Evolutionary conservation across 208 protist species (phyloP), one percentile per base, ranked within the genome.

Genomic region (Leishmania gerbilli): DNA sequence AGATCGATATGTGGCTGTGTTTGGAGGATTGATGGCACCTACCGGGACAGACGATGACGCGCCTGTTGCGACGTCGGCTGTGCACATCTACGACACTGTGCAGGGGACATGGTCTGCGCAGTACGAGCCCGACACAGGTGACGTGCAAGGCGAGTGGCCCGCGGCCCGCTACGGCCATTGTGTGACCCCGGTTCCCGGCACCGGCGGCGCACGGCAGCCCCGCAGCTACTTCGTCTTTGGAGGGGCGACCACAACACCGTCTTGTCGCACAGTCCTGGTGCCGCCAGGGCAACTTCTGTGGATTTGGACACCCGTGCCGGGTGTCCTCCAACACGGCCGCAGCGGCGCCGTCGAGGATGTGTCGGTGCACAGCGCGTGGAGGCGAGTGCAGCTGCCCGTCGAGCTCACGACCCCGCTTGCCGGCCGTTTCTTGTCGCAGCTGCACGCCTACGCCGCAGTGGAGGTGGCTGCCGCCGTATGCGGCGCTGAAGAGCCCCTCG

Each of bases 151-250:
- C 37, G 74, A 42, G 74, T 95, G 91, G 91, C 91, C 91, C 17
- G 60, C 76, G 65, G 86, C 91, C 21, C 89, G 91, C 6, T 95
- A 91, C 72, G 91, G 86, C 6, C 91, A 95, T 65, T 76, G 84
- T 42, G 81, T 88, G 24, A 75, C 86, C 31, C 79, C 51, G 31
- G 82, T 93, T 42, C 88, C 89, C 9, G 80, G 87, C 72, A 87
- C 84, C 34, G 87, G 86, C 67, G 71, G 82, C 37, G 78, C 45
- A 17, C 60, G 69, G 79, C 56, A 74, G 80, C 81, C 75, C 53
- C 40, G 34, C 56, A 82, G 72, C 67, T 82, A 79, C 71, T 74
- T 84, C 21, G 74, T 91, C 17, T 83, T 85, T 62, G 86, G 87
- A 40, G 87, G 87, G 21, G 84, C 77, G 3, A 15, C 47, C 31